These are phyloP conservation scores for Backusella australiensis DNA, from an alignment of 192 early-diverging fungal species.

Conservation along the genomic window DNA sequence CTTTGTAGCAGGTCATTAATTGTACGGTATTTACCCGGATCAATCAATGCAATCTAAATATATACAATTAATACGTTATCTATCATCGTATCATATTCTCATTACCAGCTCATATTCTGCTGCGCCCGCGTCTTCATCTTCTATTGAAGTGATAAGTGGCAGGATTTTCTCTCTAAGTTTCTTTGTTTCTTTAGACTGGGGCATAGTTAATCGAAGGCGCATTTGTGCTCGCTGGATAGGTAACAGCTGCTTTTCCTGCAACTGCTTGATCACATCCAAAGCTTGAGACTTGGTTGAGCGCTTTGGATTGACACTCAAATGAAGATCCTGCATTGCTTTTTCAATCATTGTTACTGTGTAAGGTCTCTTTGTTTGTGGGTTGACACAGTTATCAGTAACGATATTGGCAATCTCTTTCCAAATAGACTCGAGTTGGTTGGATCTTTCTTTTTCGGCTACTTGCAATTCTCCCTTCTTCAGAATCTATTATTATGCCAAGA, in stretches of 20 bases:
- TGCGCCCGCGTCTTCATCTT: slow-evolving; percentile 72
- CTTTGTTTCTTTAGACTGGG: slow-evolving; percentile 84
- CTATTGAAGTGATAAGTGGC: slow-evolving; percentile 59
- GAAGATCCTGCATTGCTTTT: slow-evolving; percentile 94
- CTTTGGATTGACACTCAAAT: slow-evolving; percentile 88
- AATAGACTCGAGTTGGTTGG: slow-evolving; percentile 76
- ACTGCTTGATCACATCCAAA: slow-evolving; percentile 88
- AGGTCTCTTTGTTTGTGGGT: slow-evolving; percentile 91
- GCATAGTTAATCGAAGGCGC: slow-evolving; percentile 77
- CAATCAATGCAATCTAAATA: slow-evolving; percentile 72
- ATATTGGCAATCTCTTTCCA: slow-evolving; percentile 93
- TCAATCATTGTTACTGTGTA: slow-evolving; percentile 99
- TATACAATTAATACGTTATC: background rate
- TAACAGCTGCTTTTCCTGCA: slow-evolving; percentile 86
- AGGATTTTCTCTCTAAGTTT: slow-evolving; percentile 74
- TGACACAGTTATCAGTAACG: slow-evolving; percentile 94
- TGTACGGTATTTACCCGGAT: slow-evolving; percentile 88
- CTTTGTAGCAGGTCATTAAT: slow-evolving; percentile 82
- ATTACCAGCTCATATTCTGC: slow-evolving; percentile 85
- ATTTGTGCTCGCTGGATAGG: slow-evolving; percentile 96
- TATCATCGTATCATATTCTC: background rate
- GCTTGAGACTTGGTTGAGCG: slow-evolving; percentile 90
- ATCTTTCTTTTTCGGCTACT: slow-evolving; percentile 95
- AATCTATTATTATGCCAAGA: slow-evolving; percentile 52
- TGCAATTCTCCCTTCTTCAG: slow-evolving; percentile 95